Evolutionary conservation across 257 asterid genomes (phyloP), one percentile per base, ranked within the genome.

Genomic region (Schizonepeta tenuifolia): DNA sequence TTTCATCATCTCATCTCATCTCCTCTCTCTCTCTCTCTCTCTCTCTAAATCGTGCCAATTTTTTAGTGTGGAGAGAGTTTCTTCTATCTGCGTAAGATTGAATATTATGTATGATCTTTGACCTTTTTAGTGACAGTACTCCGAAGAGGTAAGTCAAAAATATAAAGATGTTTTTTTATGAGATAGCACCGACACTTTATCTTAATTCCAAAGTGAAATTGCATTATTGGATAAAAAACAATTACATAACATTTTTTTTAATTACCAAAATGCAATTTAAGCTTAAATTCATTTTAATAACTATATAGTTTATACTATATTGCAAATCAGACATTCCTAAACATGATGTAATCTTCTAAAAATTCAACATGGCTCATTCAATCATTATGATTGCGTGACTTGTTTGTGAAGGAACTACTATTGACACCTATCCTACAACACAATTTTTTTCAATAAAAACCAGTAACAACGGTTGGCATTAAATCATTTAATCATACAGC

Each of bases 331-430:
- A 46, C 77, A 57, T 70, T 78, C 78, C 66, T 66, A 73, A 40
- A 65, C 67, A 21, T 79, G 78, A 82, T 77, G 74, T 41, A 62
- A 71, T 70, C 66, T 61, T 15, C 35, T 53, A 13, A 65, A 49
- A 21, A 46, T 60, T 69, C 60, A 74, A 69, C 75, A 66, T 49
- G 50, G 59, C 78, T 70, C 68, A 2, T 62, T 82, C 82, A 82
- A 82, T 79, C 76, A 79, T 76, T 54, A 43, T 12, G 78, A 50
- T 76, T 70, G 38, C 66, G 62, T 83, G 69, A 31, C 78, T 79
- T 76, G 60, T 54, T 40, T 73, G 71, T 74, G 49, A 76, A 76
- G 77, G 40, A 78, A 62, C 50, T 21, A 58, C n/a, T 24, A 28
- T 53, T 41, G 22, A 20, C 71, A 51, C 73, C 4, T 49, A 31